Evolutionary conservation across 2,329 filamentous ascomycete genomes (phyloP).

Genomic region (Proliferodiscus dingleyae): DNA sequence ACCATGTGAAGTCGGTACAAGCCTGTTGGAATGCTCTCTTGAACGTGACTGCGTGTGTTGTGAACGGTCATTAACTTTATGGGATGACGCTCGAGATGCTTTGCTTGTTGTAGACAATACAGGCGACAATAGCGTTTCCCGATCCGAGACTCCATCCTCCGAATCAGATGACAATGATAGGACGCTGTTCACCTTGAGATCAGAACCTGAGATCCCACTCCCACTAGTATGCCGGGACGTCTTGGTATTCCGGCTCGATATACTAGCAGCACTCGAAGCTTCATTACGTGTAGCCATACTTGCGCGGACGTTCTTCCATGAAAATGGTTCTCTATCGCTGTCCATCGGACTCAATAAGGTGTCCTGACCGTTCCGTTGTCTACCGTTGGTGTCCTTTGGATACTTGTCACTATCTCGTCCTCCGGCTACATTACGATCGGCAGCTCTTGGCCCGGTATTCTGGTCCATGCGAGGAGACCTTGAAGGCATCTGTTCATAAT

Average conservation of each 20-base stretch:
- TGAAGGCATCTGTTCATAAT: slow-evolving; percentile 23
- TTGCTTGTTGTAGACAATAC: slow-evolving; percentile 1
- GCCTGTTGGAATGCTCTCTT: slow-evolving; percentile 6
- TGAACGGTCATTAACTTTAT: neutral
- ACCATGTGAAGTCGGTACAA: slow-evolving; percentile 7
- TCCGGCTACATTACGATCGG: slow-evolving; percentile 3
- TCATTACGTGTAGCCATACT: slow-evolving; percentile 17
- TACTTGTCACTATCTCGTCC: slow-evolving; percentile 1
- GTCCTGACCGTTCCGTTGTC: neutral
- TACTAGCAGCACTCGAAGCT: slow-evolving; percentile 26
- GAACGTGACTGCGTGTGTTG: slow-evolving; percentile 4
- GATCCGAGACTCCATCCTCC: slow-evolving; percentile 22
- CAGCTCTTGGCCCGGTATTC: slow-evolving; percentile 24
- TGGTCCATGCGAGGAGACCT: slow-evolving; percentile 20
- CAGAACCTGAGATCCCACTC: slow-evolving; percentile 27
- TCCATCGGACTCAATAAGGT: slow-evolving; percentile 3
- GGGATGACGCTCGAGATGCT: neutral
- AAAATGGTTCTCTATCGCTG: slow-evolving; percentile 19
- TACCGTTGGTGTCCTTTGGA: slow-evolving; percentile 1
- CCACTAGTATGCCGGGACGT: slow-evolving; percentile 26
- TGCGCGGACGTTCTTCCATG: slow-evolving; percentile 27
- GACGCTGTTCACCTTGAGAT: slow-evolving; percentile 30
- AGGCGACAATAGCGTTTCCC: slow-evolving; percentile 11
- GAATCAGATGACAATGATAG: slow-evolving; percentile 31
- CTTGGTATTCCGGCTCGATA: slow-evolving; percentile 30